phyloP scores from a whole-genome alignment of 164 flowering plant species.

The Paratinospora sagittata region DNA sequence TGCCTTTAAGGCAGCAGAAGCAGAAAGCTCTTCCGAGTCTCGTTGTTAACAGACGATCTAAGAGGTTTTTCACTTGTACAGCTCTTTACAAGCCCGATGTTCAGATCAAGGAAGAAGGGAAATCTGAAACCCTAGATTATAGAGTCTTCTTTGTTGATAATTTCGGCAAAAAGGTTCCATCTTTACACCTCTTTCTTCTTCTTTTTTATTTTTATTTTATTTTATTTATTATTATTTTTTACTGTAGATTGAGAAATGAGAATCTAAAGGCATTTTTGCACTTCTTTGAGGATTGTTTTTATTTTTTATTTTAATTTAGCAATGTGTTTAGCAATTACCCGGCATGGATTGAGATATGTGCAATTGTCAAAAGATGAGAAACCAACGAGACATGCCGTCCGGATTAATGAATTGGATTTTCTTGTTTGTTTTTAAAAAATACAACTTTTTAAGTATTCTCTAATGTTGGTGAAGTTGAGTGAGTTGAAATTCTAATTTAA shows the following conservation, averaged over 20 bases:
- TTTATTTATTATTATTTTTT: background rate
- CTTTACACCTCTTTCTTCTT: background rate
- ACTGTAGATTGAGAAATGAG: too few species aligned
- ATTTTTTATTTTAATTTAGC: too few species aligned
- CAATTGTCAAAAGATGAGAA: too few species aligned
- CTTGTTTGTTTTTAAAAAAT: background rate
- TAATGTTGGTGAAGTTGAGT: background rate
- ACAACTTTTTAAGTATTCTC: background rate
- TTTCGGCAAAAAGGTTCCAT: slow-evolving; percentile 69
- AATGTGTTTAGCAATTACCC: too few species aligned
- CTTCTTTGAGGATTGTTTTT: too few species aligned
- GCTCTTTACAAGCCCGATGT: slow-evolving; percentile 62
- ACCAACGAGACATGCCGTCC: too few species aligned
- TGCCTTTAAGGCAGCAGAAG: slow-evolving; percentile 5
- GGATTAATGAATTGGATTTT: background rate
- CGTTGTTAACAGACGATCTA: slow-evolving; percentile 13
- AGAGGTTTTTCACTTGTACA: slow-evolving; percentile 45
- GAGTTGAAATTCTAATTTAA: background rate
- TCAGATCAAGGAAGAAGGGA: slow-evolving; percentile 65
- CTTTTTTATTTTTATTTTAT: background rate
- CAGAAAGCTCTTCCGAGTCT: slow-evolving; percentile 3
- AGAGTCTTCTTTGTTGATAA: slow-evolving; percentile 66
- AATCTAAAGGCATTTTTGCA: too few species aligned
- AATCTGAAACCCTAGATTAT: slow-evolving; percentile 80
- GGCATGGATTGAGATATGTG: too few species aligned